Conservation (phyloP, 75 land plant genomes). For the Pseudotsuga menziesii region DNA sequence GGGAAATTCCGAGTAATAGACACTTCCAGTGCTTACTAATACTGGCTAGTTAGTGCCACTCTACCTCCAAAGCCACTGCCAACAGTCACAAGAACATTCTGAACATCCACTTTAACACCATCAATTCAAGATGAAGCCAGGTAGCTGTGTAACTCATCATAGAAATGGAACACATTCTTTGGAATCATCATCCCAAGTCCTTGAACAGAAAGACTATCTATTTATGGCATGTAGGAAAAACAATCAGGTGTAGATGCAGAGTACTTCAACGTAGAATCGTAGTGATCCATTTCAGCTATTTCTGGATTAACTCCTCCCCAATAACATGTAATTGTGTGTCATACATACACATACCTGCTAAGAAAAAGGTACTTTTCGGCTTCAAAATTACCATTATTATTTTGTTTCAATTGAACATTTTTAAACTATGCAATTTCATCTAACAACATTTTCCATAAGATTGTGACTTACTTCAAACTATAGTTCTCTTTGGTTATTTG, state of each 20-base stretch:
- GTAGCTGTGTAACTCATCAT: constrained; percentile 75
- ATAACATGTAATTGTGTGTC: constrained; percentile 94
- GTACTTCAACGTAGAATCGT: constrained; percentile 53
- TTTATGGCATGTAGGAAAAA: constrained; percentile 62
- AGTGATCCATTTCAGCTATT: constrained; percentile 44
- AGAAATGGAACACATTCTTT: constrained; percentile 53
- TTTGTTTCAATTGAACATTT: neutral
- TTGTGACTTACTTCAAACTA: constrained; percentile 48
- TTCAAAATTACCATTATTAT: neutral
- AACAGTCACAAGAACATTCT: constrained; percentile 81
- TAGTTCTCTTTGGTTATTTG: constrained; percentile 37
- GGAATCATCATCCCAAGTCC: constrained; percentile 82
- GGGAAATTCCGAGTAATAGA: constrained; percentile 74
- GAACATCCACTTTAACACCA: constrained; percentile 95
- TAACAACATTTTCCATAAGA: neutral
- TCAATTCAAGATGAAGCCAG: constrained; percentile 72
- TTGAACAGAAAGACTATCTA: constrained; percentile 59
- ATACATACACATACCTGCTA: constrained; percentile 60
- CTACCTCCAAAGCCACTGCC: constrained; percentile 79
- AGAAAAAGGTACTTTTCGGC: neutral
- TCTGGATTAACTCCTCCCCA: constrained; percentile 92
- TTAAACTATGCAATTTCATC: neutral
- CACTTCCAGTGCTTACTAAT: constrained; percentile 71
- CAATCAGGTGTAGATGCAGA: constrained; percentile 64
- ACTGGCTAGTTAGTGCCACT: constrained; percentile 54